Evolutionary conservation across 2,329 filamentous ascomycete genomes (phyloP), one percentile per base, ranked within the genome.

Genomic region (Torrubiella hemipterigena): DNA sequence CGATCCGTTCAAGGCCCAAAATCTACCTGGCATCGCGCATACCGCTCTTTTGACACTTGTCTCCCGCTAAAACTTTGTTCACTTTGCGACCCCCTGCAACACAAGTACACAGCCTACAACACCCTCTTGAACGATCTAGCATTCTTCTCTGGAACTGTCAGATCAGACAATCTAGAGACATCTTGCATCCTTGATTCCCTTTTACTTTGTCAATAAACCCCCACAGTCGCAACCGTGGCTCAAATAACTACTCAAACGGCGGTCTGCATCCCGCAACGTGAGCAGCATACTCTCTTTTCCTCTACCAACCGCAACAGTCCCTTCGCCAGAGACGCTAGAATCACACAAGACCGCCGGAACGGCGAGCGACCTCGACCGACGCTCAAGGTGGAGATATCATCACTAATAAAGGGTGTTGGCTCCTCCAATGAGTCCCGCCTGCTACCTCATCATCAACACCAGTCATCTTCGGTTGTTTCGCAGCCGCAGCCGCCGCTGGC

Each of bases 321-420:
- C 22, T 12, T 22, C 21, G 29, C 30, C 8, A 32, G 15, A 22
- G 25, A 16, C 18, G 13, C n/a, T 18, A n/a, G 29, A 35, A 31
- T 44, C 46, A 31, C 43, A 49, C 46, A 43, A 40, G 32, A 43
- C 46, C 47, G 39, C 42, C 36, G 39, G 44, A 34, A 36, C 44
- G 38, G 37, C 37, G 39, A 41, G 40, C 38, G 43, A 38, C 41
- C 42, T 43, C 35, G 43, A 43, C 36, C 38, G 38, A 32, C 34
- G 22, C 73, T 66, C 75, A 87, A 69, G 73, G 79, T 94, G 86
- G 86, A 94, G 87, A 93, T 94, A 81, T 76, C 82, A 60, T 78
- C 81, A 45, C 73, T 94, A 44, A 73, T 94, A 59, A 83, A 87
- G 69, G 71, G 69, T 53, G 64, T 75, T 53, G 76, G 76, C 69